phyloP scores from a whole-genome alignment of 192 early-diverging fungal genomes.

The Coemansia sp. region DNA sequence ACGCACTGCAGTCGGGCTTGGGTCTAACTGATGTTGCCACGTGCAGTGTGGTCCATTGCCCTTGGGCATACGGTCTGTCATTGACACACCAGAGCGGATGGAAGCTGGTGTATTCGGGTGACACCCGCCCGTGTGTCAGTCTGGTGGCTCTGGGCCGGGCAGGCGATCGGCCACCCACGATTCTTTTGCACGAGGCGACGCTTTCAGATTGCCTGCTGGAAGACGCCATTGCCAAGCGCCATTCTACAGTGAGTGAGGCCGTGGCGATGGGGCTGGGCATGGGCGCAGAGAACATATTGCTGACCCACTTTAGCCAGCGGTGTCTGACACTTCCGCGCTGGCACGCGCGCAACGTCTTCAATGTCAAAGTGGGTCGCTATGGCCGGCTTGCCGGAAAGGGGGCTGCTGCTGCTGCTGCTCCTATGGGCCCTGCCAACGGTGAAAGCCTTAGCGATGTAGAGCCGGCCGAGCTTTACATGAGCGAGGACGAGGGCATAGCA shows the following conservation, averaged over 20 bases:
- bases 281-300: constrained; percentile 72
- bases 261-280: constrained; percentile 75
- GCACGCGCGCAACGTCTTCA: constrained; percentile 4
- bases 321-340: constrained; percentile 52
- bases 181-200: constrained; percentile 92
- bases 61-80: constrained; percentile 72
- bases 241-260: constrained; percentile 84
- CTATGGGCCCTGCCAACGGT: no score
- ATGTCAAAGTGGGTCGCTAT: constrained; percentile 14
- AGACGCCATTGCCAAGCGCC: constrained; percentile 74
- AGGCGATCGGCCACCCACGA: constrained; percentile 46
- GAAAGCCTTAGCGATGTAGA: not conserved
- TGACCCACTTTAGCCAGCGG: constrained; percentile 96
- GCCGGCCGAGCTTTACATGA: no score
- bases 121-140: constrained; percentile 79
- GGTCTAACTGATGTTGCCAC: constrained; percentile 57
- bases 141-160: constrained; percentile 64
- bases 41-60: constrained; percentile 76
- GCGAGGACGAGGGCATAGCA: constrained; percentile 2
- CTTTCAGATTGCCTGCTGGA: constrained; percentile 64
- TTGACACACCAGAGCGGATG: constrained; percentile 64
- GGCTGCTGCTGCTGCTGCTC: no score
- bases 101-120: constrained; percentile 88
- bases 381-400: constrained; percentile 12
- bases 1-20: constrained; percentile 19